Evolutionary conservation across 139 green algal genomes (phyloP), one percentile per base, ranked within the genome.

Genomic region (Closterium sp.): DNA sequence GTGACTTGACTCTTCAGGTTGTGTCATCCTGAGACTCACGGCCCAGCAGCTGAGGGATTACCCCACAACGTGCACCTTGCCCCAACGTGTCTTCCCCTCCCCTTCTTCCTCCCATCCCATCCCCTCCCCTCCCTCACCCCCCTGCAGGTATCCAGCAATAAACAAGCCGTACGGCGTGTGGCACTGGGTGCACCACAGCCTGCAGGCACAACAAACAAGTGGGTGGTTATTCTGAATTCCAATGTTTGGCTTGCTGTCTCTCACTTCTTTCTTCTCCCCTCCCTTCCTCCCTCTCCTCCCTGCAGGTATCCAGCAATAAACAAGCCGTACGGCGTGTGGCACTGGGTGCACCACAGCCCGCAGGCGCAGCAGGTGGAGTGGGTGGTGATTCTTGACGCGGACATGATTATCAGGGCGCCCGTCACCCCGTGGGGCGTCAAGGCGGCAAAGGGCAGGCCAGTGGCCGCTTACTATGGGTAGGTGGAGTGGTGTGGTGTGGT

Each of bases 221-320:
- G 34, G 34, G 34, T 42, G 34, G 1, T 42, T n/a, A n/a, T n/a
- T n/a, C n/a, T n/a, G n/a, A n/a, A 42, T 4, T 42, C 34, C 9
- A 3, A 42, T 9, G 4, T 2, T 4, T 42, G 6, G 1, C 1
- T 4, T 4, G 1, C 34, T 17, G n/a, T 30, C 28, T 22, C 84
- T 22, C 84, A 7, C 84, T 32, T 13, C 84, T 28, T 29, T 2
- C 28, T 2, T 9, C 19, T 2, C n/a, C 9, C 0, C 28, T 21
- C 42, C 27, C 11, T 7, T 30, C n/a, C n/a, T n/a, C n/a, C n/a
- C n/a, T n/a, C 9, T 22, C 87, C 85, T 89, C 27, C 85, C 27
- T 88, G 22, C 92, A 94, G 92, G 89, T 96, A 96, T 42, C 21
- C 94, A 13, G 91, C 94, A 30, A 93, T 96, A 86, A 96, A 96